Evolutionary conservation across 768 basidiomycete genomes (phyloP), one percentile per base, ranked within the genome.

Genomic region (Paxillus involutus): DNA sequence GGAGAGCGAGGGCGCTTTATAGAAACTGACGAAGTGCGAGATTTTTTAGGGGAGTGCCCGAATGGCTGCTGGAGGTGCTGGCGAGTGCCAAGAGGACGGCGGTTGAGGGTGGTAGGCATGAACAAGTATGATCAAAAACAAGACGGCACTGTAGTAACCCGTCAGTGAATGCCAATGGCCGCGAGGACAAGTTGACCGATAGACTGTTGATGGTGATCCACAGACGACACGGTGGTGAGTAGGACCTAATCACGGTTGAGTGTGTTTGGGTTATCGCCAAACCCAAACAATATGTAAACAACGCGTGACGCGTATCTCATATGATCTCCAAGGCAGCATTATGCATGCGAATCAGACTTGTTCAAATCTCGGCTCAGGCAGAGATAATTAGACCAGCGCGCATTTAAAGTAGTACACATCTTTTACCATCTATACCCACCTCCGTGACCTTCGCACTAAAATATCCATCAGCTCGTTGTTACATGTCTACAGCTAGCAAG

Each of bases 1-100:
- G 82, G 82, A 16, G 83, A 82, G 51, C 73, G 77, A 44, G 79
- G 69, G 26, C 80, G 77, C 64, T 82, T 83, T 47, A 63, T 58
- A 44, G 74, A 65, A n/a, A 62, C 51, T 12, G 71, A 64, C 21
- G 69, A 62, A 44, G 64, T 66, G 51, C 66, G 69, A 45, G 71
- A 68, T 61, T 71, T 69, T 51, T 63, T 64, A 49, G 75, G 73
- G 39, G 75, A 66, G 56, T 70, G 61, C 58, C 64, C 62, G 49
- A 67, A 54, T 49, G 70, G 56, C 45, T 68, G 63, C 50, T 75
- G 75, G 51, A 75, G 72, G 55, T 71, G 68, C 39, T 68, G 67
- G 58, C 79, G 78, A 52, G 71, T 68, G 51, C 73, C 64, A 32
- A 83, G 74, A 37, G 83, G 81, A 50, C 77, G 76, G 52, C 82